These are phyloP conservation scores for Fusarium ambrosium DNA, from an alignment of 2,329 filamentous ascomycete genomes.

Conservation along the genomic window DNA sequence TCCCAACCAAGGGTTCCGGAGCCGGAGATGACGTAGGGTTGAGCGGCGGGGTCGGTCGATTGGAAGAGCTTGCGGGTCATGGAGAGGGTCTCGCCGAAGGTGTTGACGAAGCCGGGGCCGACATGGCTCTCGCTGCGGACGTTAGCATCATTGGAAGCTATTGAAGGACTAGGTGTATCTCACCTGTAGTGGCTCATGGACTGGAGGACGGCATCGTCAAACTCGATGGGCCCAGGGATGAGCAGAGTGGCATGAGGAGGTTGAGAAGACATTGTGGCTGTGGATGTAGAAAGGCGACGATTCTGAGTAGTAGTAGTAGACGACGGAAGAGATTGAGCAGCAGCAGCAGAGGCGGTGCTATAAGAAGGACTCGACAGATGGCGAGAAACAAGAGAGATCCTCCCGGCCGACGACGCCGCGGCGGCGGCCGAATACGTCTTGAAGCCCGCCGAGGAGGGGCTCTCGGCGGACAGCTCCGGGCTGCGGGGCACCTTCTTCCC, in stretches of 20 bases:
- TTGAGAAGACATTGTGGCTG: slow-evolving; percentile 70
- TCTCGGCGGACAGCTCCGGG: slow-evolving; percentile 46
- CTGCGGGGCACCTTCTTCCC: slow-evolving; percentile 48
- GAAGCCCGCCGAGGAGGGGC: slow-evolving; percentile 48
- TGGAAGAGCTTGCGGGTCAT: slow-evolving; percentile 96
- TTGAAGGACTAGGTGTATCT: slow-evolving; percentile 12
- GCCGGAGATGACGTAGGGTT: slow-evolving; percentile 93
- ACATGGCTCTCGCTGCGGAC: slow-evolving; percentile 88
- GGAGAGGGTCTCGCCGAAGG: slow-evolving; percentile 89
- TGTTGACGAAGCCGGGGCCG: slow-evolving; percentile 86
- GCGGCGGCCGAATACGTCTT: slow-evolving; percentile 41
- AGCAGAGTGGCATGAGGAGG: slow-evolving; percentile 79
- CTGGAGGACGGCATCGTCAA: slow-evolving; percentile 95
- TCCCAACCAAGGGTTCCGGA: slow-evolving; percentile 98
- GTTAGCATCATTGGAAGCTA: slow-evolving; percentile 11
- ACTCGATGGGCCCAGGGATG: slow-evolving; percentile 98
- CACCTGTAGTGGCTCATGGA: slow-evolving; percentile 94
- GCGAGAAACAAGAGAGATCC: slow-evolving; percentile 48
- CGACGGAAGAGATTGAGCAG: slow-evolving; percentile 31
- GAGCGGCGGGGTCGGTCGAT: slow-evolving; percentile 82
- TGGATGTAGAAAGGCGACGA: slow-evolving; percentile 43
- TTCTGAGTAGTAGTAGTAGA: slow-evolving; percentile 28
- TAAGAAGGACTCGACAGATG: slow-evolving; percentile 41
- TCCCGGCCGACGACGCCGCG: slow-evolving; percentile 40
- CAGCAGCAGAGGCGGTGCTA: slow-evolving; percentile 28